A percentile compares a stretch with the other conserved stretches of the same genome.
Conservation (phyloP, 1,284 basidiomycete species). For the Termitomyces sp. region DNA sequence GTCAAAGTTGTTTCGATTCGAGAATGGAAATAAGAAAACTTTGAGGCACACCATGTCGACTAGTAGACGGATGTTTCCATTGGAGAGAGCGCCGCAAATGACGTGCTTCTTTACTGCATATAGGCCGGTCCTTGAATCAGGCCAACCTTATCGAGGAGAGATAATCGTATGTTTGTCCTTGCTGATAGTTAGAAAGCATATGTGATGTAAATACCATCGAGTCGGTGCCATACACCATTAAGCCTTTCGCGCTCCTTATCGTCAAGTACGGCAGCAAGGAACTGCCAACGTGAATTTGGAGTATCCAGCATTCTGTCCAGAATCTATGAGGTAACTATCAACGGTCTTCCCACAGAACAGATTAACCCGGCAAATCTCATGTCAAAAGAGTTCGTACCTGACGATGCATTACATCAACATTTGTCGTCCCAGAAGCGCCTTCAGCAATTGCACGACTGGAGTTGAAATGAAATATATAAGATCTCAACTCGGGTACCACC, state of each 20-base stretch:
- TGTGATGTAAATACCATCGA: conserved; percentile 35
- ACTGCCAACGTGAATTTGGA: conserved; percentile 36
- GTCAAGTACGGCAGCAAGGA: conserved; percentile 37
- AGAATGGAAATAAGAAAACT: neutral
- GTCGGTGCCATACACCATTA: conserved; percentile 50
- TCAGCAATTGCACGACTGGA: conserved; percentile 33
- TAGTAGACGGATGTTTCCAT: conserved; percentile 56
- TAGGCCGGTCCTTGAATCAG: conserved; percentile 47
- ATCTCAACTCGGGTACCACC: neutral
- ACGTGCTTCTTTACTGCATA: conserved; percentile 43
- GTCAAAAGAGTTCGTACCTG: conserved; percentile 31
- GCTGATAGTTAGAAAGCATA: neutral
- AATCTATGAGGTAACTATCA: conserved; percentile 31
- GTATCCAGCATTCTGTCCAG: conserved; percentile 48
- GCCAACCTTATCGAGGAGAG: conserved; percentile 40
- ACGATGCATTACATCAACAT: conserved; percentile 53
- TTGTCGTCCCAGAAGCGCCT: conserved; percentile 42
- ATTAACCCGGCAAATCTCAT: neutral
- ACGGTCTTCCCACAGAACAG: neutral
- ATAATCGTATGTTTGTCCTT: neutral
- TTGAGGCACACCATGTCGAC: conserved; percentile 48
- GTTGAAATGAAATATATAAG: neutral
- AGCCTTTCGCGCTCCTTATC: conserved; percentile 38
- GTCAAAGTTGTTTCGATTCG: neutral
- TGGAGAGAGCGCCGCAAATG: conserved; percentile 53